Evolutionary conservation across 306 rosid species (phyloP), one percentile per base, ranked within the genome.

Genomic region (Fagus crenata): DNA sequence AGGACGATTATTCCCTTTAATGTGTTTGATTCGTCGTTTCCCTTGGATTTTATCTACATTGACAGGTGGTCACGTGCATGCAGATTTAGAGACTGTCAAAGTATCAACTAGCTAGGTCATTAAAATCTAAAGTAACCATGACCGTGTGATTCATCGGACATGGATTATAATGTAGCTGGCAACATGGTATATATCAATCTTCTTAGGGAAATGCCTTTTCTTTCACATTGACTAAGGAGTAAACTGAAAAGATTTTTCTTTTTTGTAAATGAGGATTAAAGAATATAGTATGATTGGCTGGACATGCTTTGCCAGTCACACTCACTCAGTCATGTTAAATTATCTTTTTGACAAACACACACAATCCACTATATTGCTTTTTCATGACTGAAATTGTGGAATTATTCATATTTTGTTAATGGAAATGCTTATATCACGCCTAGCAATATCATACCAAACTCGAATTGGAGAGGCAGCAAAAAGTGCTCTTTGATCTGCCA

Each of bases 1-100:
- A 72, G 84, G 88, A 85, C 87, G 90, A 86, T 87, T 87, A 84
- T 90, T 90, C 88, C 89, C 86, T 86, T 86, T 87, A 79, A 70
- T 83, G 81, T 85, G 72, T 78, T 64, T 15, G 79, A 84, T 89
- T 78, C 82, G 87, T 89, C 87, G 89, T 89, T 87, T 85, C 84
- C 81, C 58, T 81, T 85, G 91, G 85, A 85, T 72, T 81, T 89
- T 74, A 70, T 22, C 82, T 81, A 41, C 73, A 81, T 76, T 78
- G 77, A 77, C 81, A 82, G 87, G 76, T 89, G 72, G 75, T 69
- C 80, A 79, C 75, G 84, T 73, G 81, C 84, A 81, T 88, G 78
- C 41, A 75, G 84, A 72, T 89, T 80, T 74, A 67, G 69, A 65
- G 67, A 75, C 14, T 71, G 9, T 61, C 74, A 58, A 73, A 72